phyloP scores from a whole-genome alignment of 2,329 filamentous ascomycete species.

The Sclerotiophoma versabilis region DNA sequence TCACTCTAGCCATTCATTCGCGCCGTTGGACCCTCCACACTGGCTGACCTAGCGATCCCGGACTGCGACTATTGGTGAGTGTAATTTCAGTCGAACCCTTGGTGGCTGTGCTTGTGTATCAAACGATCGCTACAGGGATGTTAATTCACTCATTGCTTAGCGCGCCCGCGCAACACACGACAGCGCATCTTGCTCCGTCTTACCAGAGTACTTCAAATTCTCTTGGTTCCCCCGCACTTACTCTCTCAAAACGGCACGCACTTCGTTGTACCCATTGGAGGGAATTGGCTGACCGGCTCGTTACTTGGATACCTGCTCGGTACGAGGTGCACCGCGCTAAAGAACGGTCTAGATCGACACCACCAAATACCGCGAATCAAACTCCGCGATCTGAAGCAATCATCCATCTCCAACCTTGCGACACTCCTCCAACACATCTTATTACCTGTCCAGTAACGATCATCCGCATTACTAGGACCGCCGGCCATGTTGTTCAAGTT shows the following conservation, averaged over 20 bases:
- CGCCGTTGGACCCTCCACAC: neutral
- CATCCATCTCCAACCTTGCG: neutral
- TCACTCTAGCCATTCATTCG: constrained; percentile 4
- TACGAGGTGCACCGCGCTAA: constrained; percentile 11
- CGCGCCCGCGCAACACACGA: neutral
- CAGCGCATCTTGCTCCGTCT: neutral
- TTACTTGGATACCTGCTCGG: constrained; percentile 1
- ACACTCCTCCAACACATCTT: neutral
- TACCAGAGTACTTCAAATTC: neutral
- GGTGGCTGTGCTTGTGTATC: constrained; percentile 13
- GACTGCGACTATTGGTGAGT: neutral
- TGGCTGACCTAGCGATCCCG: neutral
- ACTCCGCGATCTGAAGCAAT: constrained; percentile 1
- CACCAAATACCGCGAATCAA: neutral
- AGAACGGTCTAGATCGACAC: constrained; percentile 15
- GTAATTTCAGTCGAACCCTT: neutral
- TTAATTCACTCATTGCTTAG: constrained; percentile 7
- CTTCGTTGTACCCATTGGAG: neutral
- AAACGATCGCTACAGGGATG: constrained; percentile 10
- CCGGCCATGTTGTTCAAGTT: neutral
- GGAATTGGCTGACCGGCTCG: neutral
- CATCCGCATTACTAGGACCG: neutral
- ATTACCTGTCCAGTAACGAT: neutral
- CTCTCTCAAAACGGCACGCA: neutral
- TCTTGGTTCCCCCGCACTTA: neutral